Evolutionary conservation across 2,329 filamentous ascomycete species (phyloP).

Genomic region (Karstenula rhodostoma): DNA sequence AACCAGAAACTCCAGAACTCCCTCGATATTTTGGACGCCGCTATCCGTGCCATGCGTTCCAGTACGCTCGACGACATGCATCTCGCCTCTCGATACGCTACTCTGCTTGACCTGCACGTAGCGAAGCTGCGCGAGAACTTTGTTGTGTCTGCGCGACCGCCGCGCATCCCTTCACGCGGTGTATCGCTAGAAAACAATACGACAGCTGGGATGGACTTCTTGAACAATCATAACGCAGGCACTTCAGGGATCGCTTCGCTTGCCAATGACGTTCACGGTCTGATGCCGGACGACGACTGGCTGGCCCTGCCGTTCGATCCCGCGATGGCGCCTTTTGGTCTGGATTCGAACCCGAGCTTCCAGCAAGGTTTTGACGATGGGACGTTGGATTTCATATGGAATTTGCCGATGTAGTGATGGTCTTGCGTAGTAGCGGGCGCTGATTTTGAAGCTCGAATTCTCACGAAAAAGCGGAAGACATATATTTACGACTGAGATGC

Average conservation of each 20-base stretch:
- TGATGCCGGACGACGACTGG: constrained; percentile 51
- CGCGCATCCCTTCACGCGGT: constrained; percentile 43
- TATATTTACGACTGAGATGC: background rate
- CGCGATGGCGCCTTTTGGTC: constrained; percentile 49
- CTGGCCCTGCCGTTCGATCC: constrained; percentile 50
- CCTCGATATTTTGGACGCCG: constrained; percentile 57
- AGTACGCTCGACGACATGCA: constrained; percentile 62
- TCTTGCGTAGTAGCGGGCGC: background rate
- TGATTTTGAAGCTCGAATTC: background rate
- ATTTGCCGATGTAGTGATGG: constrained; percentile 38
- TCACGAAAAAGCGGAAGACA: background rate
- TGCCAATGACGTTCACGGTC: constrained; percentile 43
- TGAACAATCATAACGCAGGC: constrained; percentile 47
- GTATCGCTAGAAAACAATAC: constrained; percentile 40
- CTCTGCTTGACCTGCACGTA: constrained; percentile 55
- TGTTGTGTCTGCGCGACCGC: constrained; percentile 47
- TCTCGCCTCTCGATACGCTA: constrained; percentile 60
- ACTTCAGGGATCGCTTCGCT: constrained; percentile 46
- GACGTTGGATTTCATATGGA: constrained; percentile 52
- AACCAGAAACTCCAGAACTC: constrained; percentile 59
- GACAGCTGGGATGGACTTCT: constrained; percentile 46
- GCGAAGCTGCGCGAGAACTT: constrained; percentile 48
- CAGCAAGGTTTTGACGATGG: constrained; percentile 48
- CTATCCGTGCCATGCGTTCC: constrained; percentile 58
- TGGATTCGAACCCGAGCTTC: constrained; percentile 45